Percentiles rank a stretch among this genome's conserved stretches.
These are phyloP conservation scores for Kalaharituber pfeilii DNA, from an alignment of 2,329 filamentous ascomycete genomes.

Conservation along the genomic window DNA sequence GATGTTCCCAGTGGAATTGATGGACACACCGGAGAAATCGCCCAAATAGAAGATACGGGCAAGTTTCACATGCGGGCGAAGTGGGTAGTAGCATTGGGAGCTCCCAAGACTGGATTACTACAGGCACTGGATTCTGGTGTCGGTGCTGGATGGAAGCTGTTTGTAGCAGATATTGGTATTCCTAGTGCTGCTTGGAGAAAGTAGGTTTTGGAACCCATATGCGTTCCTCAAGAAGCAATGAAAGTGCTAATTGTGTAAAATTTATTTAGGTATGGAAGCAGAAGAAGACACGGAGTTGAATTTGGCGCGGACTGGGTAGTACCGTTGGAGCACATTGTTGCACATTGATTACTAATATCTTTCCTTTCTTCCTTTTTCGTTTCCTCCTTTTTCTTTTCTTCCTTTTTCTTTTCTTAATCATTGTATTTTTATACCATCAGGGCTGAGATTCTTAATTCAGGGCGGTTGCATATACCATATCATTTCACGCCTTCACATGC, in stretches of 20 bases:
- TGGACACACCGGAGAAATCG: slow-evolving; percentile 45
- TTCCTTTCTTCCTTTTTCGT: too few relatives aligned
- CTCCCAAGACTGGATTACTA: slow-evolving; percentile 68
- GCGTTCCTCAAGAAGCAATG: too few relatives aligned
- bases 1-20: slow-evolving; percentile 82
- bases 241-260: too few relatives aligned
- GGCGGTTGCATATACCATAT: too few relatives aligned
- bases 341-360: slow-evolving; percentile 1
- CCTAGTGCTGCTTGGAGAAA: slow-evolving; percentile 70
- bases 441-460: too few relatives aligned
- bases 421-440: too few relatives aligned
- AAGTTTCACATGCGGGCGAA: slow-evolving; percentile 65
- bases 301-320: slow-evolving; percentile 80
- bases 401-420: too few relatives aligned
- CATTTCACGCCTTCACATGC: too few relatives aligned
- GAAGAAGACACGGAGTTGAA: slow-evolving; percentile 65
- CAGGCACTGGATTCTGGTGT: slow-evolving; percentile 42
- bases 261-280: slow-evolving; percentile 43
- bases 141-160: slow-evolving; percentile 48
- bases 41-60: slow-evolving; percentile 47
- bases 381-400: too few relatives aligned
- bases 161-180: slow-evolving; percentile 74
- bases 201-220: too few relatives aligned
- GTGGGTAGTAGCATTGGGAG: slow-evolving; percentile 69
- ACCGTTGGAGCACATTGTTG: slow-evolving; percentile 36